These are phyloP conservation scores for Ustilago esculenta DNA, from an alignment of 1,284 basidiomycete species.

Conservation along the genomic window DNA sequence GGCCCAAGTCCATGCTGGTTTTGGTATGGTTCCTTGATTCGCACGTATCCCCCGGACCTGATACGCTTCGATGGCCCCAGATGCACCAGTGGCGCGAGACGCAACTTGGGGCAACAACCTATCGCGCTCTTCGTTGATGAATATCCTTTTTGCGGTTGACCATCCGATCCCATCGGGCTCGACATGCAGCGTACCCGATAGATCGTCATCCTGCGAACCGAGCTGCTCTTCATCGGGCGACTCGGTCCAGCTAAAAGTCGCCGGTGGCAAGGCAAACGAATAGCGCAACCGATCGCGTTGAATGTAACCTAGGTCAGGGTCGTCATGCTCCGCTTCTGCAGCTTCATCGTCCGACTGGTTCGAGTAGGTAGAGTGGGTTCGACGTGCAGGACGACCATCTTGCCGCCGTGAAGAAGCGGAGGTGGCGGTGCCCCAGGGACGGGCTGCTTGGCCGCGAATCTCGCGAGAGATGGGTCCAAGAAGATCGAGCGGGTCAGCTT, in stretches of 20 bases:
- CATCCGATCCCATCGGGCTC: conserved; percentile 39
- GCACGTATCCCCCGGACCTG: conserved; percentile 21
- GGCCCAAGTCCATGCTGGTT: conserved; percentile 21
- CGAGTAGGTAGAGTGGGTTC: conserved; percentile 6
- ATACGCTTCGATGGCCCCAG: conserved; percentile 17
- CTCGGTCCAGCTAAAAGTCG: conserved; percentile 26
- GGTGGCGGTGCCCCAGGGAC: conserved; percentile 26
- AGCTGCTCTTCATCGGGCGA: conserved; percentile 3
- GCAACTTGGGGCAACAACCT: conserved; percentile 22
- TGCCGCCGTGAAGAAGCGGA: not conserved
- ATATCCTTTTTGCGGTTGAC: conserved; percentile 35
- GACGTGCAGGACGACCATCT: not conserved
- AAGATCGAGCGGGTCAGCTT: conserved; percentile 40
- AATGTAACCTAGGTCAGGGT: conserved; percentile 13
- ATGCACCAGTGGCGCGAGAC: conserved; percentile 1
- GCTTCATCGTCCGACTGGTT: conserved; percentile 26
- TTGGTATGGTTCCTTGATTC: conserved; percentile 19
- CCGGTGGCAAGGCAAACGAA: conserved; percentile 28
- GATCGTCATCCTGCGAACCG: not conserved
- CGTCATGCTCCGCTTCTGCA: conserved; percentile 31
- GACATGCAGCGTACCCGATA: conserved; percentile 10
- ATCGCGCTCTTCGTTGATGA: conserved; percentile 29
- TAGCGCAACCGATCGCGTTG: conserved; percentile 35
- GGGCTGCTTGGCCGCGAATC: conserved; percentile 31
- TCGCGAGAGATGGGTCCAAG: conserved; percentile 37